Evolutionary conservation across 805 yeast species (phyloP), one percentile per base, ranked within the genome.

Genomic region (Pichia paraexigua): DNA sequence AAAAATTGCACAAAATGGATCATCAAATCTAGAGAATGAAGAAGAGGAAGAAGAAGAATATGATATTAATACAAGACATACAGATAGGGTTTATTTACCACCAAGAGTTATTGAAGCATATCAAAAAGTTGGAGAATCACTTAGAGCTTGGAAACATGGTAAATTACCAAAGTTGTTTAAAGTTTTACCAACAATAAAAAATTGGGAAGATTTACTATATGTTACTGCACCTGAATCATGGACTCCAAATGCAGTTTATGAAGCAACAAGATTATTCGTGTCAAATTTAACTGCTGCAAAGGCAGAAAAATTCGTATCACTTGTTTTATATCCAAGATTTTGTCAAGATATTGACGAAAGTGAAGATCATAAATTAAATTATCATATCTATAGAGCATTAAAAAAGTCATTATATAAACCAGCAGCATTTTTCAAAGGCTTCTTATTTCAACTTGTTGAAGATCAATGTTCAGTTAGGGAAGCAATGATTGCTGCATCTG

Each of bases 31-130:
- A 20, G 68, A 65, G 40, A 56, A 59, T 45, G 69, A 66, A 47
- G 59, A 59, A 47, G 55, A 50, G 40, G 39, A 35, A 15, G 46
- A 50, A 9, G 68, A 66, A 41, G 58, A 59, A 44, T 54, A 43
- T 11, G 60, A 62, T 44, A 48, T 53, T 24, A 49, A 49, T 27
- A 67, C 65, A 59, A 74, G 71, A 66, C 80, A 76, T 17, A 71
- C 65, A 21, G 92, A 88, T 60, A 88, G 84, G 48, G 97, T 92
- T 5, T 76, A 86, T 59, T 75, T 94, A 53, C 99, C 99, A 8
- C 97, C 97, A 52, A 91, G 94, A 66, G 98, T 94, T 51, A 90
- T 94, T 61, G 90, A 87, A 57, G 98, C 97, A 1, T 94, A 92
- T 66, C 84, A 88, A 46, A 88, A 88, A 63, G 92, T 94, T 45